Base-by-base conservation (phyloP, 345 rosid species). In the Moricandia arvensis region DNA sequence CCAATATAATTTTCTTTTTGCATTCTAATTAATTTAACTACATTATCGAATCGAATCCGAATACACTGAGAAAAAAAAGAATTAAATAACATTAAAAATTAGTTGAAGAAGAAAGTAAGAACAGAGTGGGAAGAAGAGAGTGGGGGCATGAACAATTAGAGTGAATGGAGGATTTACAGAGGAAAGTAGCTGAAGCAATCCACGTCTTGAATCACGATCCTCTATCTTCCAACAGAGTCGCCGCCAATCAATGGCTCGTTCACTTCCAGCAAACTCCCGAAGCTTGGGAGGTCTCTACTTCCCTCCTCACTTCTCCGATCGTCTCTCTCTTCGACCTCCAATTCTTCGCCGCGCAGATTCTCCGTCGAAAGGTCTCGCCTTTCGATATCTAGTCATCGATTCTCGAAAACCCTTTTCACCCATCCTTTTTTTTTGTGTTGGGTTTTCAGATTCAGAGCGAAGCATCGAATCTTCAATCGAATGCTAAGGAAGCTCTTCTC, bases 161-260 rank as follows among this genome's bases (percentile, higher is more conserved):
- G 49, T 43, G 51, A 35, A 38, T 43, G 17, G 54, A 45, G 54
- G 54, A 49, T 9, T 16, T 49, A 49, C 55, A 49, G 55, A 49
- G 55, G 55, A 49, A 49, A 49, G 55, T 49, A 49, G 55, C 55
- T 1, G 55, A 49, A 49, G 55, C 55, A 49, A 49, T 49, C 10
- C 55, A 49, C 24, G 55, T 49, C 55, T 49, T 49, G 55, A 49
- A 49, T 49, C 55, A 49, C 55, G 55, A 49, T 49, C 55, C 55
- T 49, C 55, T 6, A 7, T 49, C 55, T 49, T 49, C 55, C 21
- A 49, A 49, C 55, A 15, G 55, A 15, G 55, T 49, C 10, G 55
- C 55, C 24, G 55, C 55, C 10, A 49, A 49, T 49, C 55, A 49
- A 49, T 49, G 55, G 55, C 55, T 49, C 15, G 55, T 49, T 7